phyloP scores from a whole-genome alignment of 495 filamentous ascomycete genomes.

The Coniosporium apollinis region DNA sequence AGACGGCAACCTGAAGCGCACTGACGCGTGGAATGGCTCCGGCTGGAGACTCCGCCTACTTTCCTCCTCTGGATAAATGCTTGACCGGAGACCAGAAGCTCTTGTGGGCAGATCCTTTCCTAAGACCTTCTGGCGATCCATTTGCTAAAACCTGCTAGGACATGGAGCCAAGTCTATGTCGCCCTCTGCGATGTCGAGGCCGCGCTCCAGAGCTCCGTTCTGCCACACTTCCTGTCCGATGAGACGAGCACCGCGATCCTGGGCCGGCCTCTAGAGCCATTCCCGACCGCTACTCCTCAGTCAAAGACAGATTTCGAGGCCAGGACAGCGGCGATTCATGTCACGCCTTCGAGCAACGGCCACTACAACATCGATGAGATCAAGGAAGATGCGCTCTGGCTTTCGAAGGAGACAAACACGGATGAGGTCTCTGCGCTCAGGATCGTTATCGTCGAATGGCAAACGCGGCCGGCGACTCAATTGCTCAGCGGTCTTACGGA shows the following conservation, averaged over 20 bases:
- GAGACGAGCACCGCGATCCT: constrained; percentile 48
- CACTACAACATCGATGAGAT: constrained; percentile 63
- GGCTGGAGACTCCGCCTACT: constrained; percentile 25
- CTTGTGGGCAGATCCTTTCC: constrained; percentile 28
- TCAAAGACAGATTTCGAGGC: constrained; percentile 63
- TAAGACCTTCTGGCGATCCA: no score
- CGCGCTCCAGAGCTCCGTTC: constrained; percentile 29
- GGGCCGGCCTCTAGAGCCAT: constrained; percentile 44
- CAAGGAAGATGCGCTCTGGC: constrained; percentile 72
- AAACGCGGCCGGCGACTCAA: constrained; percentile 47
- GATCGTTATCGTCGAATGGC: constrained; percentile 68
- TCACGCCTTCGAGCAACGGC: constrained; percentile 48
- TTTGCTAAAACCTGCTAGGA: constrained; percentile 33
- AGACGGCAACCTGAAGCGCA: no score
- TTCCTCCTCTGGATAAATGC: constrained; percentile 47
- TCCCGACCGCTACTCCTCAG: constrained; percentile 38
- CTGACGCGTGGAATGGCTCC: not conserved
- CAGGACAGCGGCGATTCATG: constrained; percentile 80
- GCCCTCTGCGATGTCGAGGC: constrained; percentile 39
- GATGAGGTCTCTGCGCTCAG: constrained; percentile 73
- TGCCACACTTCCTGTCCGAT: constrained; percentile 50
- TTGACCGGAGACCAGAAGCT: constrained; percentile 40
- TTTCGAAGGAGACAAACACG: constrained; percentile 57
- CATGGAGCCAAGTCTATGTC: constrained; percentile 59
- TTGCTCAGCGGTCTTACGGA: constrained; percentile 48